These are phyloP conservation scores for Amaranthus palmeri DNA, from an alignment of 148 eudicot species.

Conservation along the genomic window DNA sequence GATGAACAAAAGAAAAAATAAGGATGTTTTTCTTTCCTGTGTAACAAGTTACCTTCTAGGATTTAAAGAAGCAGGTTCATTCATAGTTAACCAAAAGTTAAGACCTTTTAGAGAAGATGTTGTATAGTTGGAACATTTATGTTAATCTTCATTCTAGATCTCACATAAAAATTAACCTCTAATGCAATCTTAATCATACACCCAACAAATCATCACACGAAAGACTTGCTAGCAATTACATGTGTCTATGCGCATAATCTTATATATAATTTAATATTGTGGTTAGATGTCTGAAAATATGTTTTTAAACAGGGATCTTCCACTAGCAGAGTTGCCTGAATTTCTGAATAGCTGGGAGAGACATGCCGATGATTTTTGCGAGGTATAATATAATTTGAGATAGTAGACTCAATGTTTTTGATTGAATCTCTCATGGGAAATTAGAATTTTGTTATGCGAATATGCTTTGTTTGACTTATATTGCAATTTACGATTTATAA, in stretches of 20 bases:
- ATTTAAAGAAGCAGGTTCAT: too few species aligned
- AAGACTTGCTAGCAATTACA: background rate
- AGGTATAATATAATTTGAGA: slow-evolving; percentile 39
- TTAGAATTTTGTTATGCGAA: background rate
- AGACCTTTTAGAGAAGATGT: too few species aligned
- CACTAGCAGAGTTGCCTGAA: slow-evolving; percentile 42
- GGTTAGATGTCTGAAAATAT: slow-evolving; percentile 12
- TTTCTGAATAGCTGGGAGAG: slow-evolving; percentile 67
- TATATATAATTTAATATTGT: background rate
- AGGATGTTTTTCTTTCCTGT: too few species aligned
- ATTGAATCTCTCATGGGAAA: background rate
- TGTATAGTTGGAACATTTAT: background rate
- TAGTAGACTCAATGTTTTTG: slow-evolving; percentile 5
- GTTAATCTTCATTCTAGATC: background rate
- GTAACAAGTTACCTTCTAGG: too few species aligned
- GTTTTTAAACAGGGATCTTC: slow-evolving; percentile 56
- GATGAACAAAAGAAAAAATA: too few species aligned
- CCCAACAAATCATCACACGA: background rate
- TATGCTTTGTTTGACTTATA: background rate
- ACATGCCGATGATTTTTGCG: slow-evolving; percentile 41
- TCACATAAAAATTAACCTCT: background rate
- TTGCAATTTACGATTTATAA: background rate
- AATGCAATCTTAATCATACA: background rate
- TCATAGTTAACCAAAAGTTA: too few species aligned
- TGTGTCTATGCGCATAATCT: background rate